Base-by-base conservation (phyloP, 257 asterid species). In the Gentiana dahurica region DNA sequence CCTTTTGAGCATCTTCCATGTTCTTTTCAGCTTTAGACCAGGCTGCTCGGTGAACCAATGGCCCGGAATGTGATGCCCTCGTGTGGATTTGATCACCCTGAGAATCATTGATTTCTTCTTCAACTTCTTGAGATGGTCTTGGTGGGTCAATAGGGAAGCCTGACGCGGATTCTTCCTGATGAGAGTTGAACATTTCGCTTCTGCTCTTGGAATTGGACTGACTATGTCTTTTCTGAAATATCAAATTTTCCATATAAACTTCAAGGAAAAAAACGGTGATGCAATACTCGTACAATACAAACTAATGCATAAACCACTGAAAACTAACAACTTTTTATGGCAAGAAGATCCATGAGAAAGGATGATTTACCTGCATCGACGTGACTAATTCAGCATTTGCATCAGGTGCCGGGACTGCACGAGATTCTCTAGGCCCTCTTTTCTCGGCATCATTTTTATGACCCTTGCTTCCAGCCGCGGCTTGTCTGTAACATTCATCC, bases 121-220 rank as follows among this genome's bases (percentile, higher is more conserved):
- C 96, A 59, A 78, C 63, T 35, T 73, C 78, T 60, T 85, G 87
- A 46, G 94, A 76, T 49, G 89, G 92, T 65, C 93, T 71, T 9
- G 94, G 98, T 12, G 96, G 98, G 59, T 92, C 95, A 51, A 92
- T 88, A 10, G 96, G 98, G 65, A 91, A 87, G 68, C 96, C 96
- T 12, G 96, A 85, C 49, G 96, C 95, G 58, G 70, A 86, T 62
- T 91, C 95, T 70, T 87, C 98, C 0, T 77, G 94, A 59, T 87
- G 94, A 68, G 98, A 77, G 69, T 58, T 85, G 81, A 87, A 92
- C 83, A 87, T 85, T 78, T 92, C 98, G 65, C 97, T 92, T 78
- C 98, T 79, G 83, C 98, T 87, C 79, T 83, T 92, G 56, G 88
- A 68, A 79, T 74, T 88, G 52, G 93, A 59, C 59, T 85, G 94